Conservation (phyloP, 805 yeast genomes). For the Metahyphopichia silvanorum region DNA sequence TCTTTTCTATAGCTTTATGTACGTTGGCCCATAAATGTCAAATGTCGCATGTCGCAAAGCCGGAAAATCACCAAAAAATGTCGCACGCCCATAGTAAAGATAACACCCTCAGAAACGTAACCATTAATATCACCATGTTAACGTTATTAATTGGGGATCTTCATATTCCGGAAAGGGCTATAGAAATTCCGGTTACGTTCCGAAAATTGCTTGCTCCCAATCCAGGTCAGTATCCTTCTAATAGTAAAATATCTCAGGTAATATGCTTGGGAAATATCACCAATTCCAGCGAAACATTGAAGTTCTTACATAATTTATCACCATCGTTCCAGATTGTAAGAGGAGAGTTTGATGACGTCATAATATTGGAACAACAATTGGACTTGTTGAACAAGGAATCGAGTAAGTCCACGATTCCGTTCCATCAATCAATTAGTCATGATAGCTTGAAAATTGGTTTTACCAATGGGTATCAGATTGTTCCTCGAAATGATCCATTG, state of each 20-base stretch:
- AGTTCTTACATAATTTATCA: conserved; percentile 65
- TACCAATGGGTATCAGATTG: conserved; percentile 76
- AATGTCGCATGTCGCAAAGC: too few relatives aligned
- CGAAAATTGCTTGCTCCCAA: conserved; percentile 73
- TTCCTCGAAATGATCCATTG: conserved; percentile 86
- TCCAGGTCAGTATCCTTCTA: conserved; percentile 31
- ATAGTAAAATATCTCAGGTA: conserved; percentile 76
- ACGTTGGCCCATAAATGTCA: too few relatives aligned
- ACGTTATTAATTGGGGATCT: conserved; percentile 82
- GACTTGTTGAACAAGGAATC: conserved; percentile 13
- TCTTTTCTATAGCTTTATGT: neutral
- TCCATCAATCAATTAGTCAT: conserved; percentile 59
- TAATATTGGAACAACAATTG: conserved; percentile 31
- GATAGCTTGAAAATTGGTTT: conserved; percentile 80
- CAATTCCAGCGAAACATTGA: conserved; percentile 57
- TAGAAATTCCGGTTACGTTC: conserved; percentile 61
- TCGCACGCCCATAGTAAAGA: too few relatives aligned
- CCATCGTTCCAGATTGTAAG: conserved; percentile 71
- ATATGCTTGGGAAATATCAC: conserved; percentile 83
- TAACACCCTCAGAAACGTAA: too few relatives aligned
- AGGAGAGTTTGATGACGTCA: conserved; percentile 73
- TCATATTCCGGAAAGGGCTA: conserved; percentile 83
- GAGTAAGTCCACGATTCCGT: conserved; percentile 41
- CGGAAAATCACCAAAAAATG: too few relatives aligned
- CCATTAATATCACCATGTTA: conserved; percentile 33